phyloP scores from a whole-genome alignment of 345 rosid genomes.

The Combretum micranthum region DNA sequence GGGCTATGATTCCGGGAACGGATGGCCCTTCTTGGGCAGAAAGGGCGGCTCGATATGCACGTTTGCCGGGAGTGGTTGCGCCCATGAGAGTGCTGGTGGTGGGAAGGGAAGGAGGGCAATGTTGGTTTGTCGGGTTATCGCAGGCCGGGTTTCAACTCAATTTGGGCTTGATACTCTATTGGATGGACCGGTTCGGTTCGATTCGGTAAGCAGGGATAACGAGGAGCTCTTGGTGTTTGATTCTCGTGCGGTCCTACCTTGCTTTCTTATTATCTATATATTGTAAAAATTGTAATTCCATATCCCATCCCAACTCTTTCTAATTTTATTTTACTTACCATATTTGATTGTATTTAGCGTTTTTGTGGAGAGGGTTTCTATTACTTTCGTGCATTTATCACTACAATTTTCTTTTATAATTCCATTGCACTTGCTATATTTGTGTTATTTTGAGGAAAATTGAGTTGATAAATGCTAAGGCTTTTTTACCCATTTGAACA shows the following conservation, averaged over 20 bases:
- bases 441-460: too few relatives aligned
- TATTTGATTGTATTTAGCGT: too few relatives aligned
- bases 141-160: constrained; percentile 6
- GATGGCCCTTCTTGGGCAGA: constrained; percentile 1
- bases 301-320: too few relatives aligned
- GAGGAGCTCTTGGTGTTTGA: constrained; percentile 18
- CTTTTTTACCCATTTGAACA: too few relatives aligned
- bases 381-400: too few relatives aligned
- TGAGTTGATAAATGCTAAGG: too few relatives aligned
- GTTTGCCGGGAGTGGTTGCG: constrained; percentile 13
- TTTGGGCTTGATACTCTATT: constrained; percentile 1
- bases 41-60: constrained; percentile 5
- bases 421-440: too few relatives aligned
- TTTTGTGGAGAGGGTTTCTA: too few relatives aligned
- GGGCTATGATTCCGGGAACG: neutral
- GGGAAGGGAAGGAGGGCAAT: constrained; percentile 14
- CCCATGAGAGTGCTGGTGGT: constrained; percentile 11
- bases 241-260: constrained; percentile 15
- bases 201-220: constrained; percentile 15
- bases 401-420: too few relatives aligned
- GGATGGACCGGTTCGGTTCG: constrained; percentile 13
- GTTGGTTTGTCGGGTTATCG: constrained; percentile 18
- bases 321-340: too few relatives aligned
- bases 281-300: constrained; percentile 1
- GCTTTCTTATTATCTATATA: constrained; percentile 17